Evolutionary conservation across 2,329 filamentous ascomycete species (phyloP).

Genomic region (Diplodia mutila): DNA sequence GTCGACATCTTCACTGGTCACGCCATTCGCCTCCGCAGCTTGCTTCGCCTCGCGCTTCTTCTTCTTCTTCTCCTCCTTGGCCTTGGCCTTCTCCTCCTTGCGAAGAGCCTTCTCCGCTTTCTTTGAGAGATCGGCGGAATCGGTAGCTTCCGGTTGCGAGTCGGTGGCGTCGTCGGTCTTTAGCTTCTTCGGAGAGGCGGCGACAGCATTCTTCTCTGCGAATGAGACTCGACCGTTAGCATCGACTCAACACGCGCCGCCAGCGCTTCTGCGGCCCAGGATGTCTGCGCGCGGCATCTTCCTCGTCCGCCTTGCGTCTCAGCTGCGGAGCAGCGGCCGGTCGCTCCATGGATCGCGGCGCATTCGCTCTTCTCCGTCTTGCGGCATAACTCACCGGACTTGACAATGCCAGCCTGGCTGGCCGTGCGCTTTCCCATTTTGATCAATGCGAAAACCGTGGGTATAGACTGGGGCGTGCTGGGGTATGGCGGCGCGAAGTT

Average conservation of each 20-base stretch:
- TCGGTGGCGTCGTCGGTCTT: slow-evolving; percentile 1
- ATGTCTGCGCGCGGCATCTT: background rate
- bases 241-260: background rate
- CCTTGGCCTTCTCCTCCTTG: slow-evolving; percentile 31
- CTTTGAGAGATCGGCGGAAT: slow-evolving; percentile 28
- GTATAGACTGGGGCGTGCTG: background rate
- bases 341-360: background rate
- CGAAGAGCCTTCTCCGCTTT: slow-evolving; percentile 43
- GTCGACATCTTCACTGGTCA: slow-evolving; percentile 1
- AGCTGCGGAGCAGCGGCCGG: background rate
- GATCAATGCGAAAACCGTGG: background rate
- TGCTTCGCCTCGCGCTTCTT: slow-evolving; percentile 18
- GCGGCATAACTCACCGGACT: background rate
- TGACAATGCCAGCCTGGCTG: slow-evolving; percentile 9
- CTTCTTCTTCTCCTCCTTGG: slow-evolving; percentile 23
- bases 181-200: slow-evolving; percentile 5
- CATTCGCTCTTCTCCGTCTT: background rate
- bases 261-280: background rate
- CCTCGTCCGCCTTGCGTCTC: background rate
- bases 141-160: background rate
- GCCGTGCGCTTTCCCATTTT: slow-evolving; percentile 19
- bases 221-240: background rate
- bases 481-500: background rate
- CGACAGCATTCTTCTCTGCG: slow-evolving; percentile 2
- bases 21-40: slow-evolving; percentile 32